Base-by-base conservation (phyloP, 2,329 filamentous ascomycete species). In the Fonsecaea pedrosoi region DNA sequence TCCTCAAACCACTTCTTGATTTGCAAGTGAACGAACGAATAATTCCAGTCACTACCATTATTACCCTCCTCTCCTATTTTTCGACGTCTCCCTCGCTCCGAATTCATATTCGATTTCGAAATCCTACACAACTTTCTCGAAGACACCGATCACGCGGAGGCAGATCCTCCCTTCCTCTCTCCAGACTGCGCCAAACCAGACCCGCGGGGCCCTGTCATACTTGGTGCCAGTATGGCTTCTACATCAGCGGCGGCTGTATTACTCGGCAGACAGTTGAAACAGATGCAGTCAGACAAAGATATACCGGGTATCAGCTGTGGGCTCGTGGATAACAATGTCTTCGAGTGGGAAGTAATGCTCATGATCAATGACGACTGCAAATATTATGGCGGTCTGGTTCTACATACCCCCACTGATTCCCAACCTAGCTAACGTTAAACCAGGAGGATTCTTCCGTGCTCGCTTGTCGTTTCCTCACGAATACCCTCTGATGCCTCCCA, bases 271-370 rank as follows among this genome's bases (percentile, higher is more conserved):
- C 94, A 98, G 81, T 87, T 98, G 71, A 96, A 96, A 82, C 90
- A 96, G 77, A 98, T 99, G 88, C 92, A 96, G 80, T 88, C 86
- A 30, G 90, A 92, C 78, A 94, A 93, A 77, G 93, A 97, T 79
- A 90, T 98, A 55, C 92, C 92, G 0, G 95, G 94, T 61, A 97
- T 98, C 76, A 97, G 93, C 69, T 96, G 92, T 74, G 95, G 95
- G 0, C 83, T 99, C 53, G 89, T 94, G 60, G 89, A 90, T 74
- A 91, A 91, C 78, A 90, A 96, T 77, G 89, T 98, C 9, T 97
- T 97, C 72, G 91, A 96, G 82, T 99, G 95, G 95, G 94, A 98
- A 79, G 93, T 98, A 21, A 97, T 97, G 91, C 87, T 99, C 68
- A 98, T 99, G 94, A 94, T 98, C 72, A 92, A 88, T 69, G 94